phyloP scores from a whole-genome alignment of 768 basidiomycete genomes.

The Clitopilus hobsonii region DNA sequence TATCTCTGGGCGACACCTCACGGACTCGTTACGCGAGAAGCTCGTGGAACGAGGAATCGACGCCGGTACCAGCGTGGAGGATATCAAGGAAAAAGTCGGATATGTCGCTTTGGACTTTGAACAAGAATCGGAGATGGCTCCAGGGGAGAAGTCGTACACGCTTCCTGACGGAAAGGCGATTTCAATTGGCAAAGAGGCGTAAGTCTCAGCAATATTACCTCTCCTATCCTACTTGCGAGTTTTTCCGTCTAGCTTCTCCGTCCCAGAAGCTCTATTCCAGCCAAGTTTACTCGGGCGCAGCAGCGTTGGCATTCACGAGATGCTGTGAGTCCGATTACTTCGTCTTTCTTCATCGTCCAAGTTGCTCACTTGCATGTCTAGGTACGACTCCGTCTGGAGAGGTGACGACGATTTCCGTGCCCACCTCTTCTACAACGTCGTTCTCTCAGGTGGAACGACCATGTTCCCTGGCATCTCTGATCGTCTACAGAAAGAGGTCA shows the following conservation, averaged over 20 bases:
- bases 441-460: slow-evolving; percentile 85
- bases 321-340: slow-evolving; percentile 42
- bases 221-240: slow-evolving; percentile 49
- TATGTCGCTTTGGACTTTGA: slow-evolving; percentile 95
- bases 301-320: slow-evolving; percentile 89
- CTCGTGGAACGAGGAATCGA: slow-evolving; percentile 88
- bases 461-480: slow-evolving; percentile 97
- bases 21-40: slow-evolving; percentile 77
- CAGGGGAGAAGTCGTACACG: slow-evolving; percentile 93
- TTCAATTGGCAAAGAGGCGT: slow-evolving; percentile 91
- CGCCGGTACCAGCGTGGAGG: slow-evolving; percentile 92
- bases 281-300: slow-evolving; percentile 87
- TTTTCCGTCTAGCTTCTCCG: slow-evolving; percentile 68
- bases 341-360: slow-evolving; percentile 4
- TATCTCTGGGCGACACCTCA: slow-evolving; percentile 89
- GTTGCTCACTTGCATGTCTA: slow-evolving; percentile 34
- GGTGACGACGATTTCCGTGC: slow-evolving; percentile 85
- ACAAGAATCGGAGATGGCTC: slow-evolving; percentile 87
- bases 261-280: slow-evolving; percentile 92
- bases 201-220: slow-evolving; percentile 52
- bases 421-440: slow-evolving; percentile 75
- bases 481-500: slow-evolving; percentile 93
- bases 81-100: slow-evolving; percentile 97
- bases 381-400: slow-evolving; percentile 81
- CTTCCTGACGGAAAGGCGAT: slow-evolving; percentile 92